Evolutionary conservation across 2,329 filamentous ascomycete genomes (phyloP), one percentile per base, ranked within the genome.

Genomic region (Paraphaeosphaeria sporulosa): DNA sequence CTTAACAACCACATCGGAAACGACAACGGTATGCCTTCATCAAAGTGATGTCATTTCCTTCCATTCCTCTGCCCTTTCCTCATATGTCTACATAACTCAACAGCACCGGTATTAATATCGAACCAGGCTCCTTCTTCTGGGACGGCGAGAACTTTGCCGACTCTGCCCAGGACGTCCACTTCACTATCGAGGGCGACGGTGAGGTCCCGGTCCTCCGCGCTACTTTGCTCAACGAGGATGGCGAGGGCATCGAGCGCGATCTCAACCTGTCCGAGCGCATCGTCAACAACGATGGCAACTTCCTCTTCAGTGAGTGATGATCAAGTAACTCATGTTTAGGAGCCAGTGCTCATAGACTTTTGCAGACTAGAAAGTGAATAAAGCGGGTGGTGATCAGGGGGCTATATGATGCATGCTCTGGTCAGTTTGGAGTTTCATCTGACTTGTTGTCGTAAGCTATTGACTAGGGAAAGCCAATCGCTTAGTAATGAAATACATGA

Each of bases 221-320:
- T 40, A 60, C 49, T 0, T 79, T 88, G 34, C 67, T 60, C 42
- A 79, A 81, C 34, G 51, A 71, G 1, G 76, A 84, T 0, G 85
- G 84, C 42, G 76, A 85, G 59, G 52, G 52, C 19, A 10, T 46
- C n/a, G 27, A 73, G 7, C 74, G 79, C 40, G 80, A 88, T 65
- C 64, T 88, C 64, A 88, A 89, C 78, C 80, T 89, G 6, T 72
- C 81, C 2, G 84, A 87, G 80, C 78, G 83, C 60, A 79, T 89
- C 56, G 73, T 74, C 60, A 88, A 88, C 75, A 66, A 82, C 21
- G 71, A 84, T 65, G 86, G 86, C n/a, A 30, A 60, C 1, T 78
- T 86, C 60, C 54, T 62, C 57, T 82, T 48, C 38, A 38, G 57
- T 59, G 30, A 36, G 47, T 58, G 25, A 25, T 40, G 36, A 17